Evolutionary conservation across 257 asterid species (phyloP).

Genomic region (Solanum appendiculatum): DNA sequence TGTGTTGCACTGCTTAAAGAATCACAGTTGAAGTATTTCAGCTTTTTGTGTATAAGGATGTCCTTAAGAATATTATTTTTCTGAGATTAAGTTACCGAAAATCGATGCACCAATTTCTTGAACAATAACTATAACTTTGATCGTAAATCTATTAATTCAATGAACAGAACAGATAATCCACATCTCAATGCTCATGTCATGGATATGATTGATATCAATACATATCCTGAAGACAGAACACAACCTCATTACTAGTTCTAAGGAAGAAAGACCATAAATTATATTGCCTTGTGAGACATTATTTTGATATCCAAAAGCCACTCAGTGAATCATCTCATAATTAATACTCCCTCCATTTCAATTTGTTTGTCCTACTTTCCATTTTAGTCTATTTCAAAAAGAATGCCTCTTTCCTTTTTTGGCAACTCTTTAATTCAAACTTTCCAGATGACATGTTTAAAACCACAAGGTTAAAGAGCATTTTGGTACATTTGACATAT

Average conservation of each 20-base stretch:
- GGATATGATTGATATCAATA: background rate
- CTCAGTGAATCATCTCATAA: background rate
- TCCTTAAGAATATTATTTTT: background rate
- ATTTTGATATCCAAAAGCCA: background rate
- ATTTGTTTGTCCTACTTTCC: background rate
- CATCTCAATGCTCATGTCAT: background rate
- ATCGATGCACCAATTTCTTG: background rate
- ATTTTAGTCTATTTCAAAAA: background rate
- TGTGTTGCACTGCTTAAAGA: background rate
- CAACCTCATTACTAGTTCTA: background rate
- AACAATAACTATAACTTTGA: background rate
- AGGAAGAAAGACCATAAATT: background rate
- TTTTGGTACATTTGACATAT: background rate
- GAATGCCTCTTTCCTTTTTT: background rate
- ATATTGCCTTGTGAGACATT: background rate
- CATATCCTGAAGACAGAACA: background rate
- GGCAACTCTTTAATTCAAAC: background rate
- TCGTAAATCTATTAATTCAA: background rate
- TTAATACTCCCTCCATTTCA: background rate
- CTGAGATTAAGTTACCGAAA: background rate
- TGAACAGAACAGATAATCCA: background rate
- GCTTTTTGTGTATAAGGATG: background rate
- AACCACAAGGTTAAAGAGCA: background rate
- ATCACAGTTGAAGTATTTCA: background rate
- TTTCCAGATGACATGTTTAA: background rate